phyloP scores from a whole-genome alignment of 2,329 filamentous ascomycete species.

The Chaetomium sp. region DNA sequence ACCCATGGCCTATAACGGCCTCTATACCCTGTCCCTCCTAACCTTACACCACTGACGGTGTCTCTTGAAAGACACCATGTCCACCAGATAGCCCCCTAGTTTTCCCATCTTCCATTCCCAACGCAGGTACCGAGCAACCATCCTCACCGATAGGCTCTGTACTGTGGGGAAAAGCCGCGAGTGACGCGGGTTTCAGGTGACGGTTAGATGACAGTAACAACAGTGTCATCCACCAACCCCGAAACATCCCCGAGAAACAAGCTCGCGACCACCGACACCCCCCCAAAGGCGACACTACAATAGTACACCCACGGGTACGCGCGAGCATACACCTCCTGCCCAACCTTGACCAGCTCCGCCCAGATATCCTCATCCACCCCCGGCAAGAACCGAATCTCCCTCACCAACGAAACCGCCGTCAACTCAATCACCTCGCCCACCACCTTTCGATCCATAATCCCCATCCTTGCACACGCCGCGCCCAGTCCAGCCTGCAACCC shows the following conservation, averaged over 20 bases:
- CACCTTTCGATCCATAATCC: constrained; percentile 40
- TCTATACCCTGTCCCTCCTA: no score
- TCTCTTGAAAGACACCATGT: no score
- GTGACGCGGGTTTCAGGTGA: no score
- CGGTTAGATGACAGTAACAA: constrained; percentile 34
- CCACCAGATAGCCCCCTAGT: no score
- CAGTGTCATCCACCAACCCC: constrained; percentile 52
- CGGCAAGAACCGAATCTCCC: constrained; percentile 48
- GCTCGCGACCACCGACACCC: constrained; percentile 48
- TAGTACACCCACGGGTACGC: constrained; percentile 58
- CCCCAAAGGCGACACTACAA: constrained; percentile 56
- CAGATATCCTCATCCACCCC: constrained; percentile 43
- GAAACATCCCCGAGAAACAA: constrained; percentile 54
- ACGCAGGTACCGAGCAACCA: no score
- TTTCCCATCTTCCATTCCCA: no score
- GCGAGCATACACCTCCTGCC: constrained; percentile 50
- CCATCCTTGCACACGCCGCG: constrained; percentile 42
- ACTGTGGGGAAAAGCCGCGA: no score
- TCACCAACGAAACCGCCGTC: constrained; percentile 46
- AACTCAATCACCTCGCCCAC: constrained; percentile 47
- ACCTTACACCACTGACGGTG: no score
- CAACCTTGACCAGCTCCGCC: constrained; percentile 46
- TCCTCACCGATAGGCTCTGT: no score
- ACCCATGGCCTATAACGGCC: no score
- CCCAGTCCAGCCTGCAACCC: constrained; percentile 43